Conservation (phyloP, 495 filamentous ascomycete genomes). For the Peziza echinospora region DNA sequence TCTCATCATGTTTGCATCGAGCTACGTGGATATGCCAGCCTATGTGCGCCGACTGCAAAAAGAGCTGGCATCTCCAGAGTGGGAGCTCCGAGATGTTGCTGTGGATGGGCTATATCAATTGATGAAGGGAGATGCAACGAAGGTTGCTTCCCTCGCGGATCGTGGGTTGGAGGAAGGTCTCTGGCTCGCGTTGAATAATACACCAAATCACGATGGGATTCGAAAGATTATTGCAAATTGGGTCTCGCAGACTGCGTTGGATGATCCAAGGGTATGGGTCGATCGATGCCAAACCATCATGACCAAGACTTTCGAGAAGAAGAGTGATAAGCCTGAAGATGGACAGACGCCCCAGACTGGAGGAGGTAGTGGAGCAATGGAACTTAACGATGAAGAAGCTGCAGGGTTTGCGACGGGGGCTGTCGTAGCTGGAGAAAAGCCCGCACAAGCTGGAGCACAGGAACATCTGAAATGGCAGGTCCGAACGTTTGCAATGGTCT, state of each 20-base stretch:
- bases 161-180: slow-evolving; percentile 70
- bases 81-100: slow-evolving; percentile 52
- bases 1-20: slow-evolving; percentile 74
- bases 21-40: slow-evolving; percentile 54
- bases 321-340: slow-evolving; percentile 22
- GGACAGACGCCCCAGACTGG: slow-evolving; percentile 28
- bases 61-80: slow-evolving; percentile 44
- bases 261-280: slow-evolving; percentile 7
- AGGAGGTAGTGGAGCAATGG: slow-evolving; percentile 34
- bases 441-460: slow-evolving; percentile 38
- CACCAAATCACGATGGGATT: slow-evolving; percentile 52
- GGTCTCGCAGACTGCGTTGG: slow-evolving; percentile 51
- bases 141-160: slow-evolving; percentile 50
- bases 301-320: slow-evolving; percentile 51
- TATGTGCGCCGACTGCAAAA: slow-evolving; percentile 69
- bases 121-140: slow-evolving; percentile 74
- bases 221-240: slow-evolving; percentile 71
- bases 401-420: slow-evolving; percentile 69
- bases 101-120: slow-evolving; percentile 79
- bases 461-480: slow-evolving; percentile 92
- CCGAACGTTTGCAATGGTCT: slow-evolving; percentile 79
- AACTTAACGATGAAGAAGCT: slow-evolving; percentile 87
- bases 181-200: slow-evolving; percentile 66
- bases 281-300: slow-evolving; percentile 57
- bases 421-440: slow-evolving; percentile 41